Evolutionary conservation across 2,329 filamentous ascomycete species (phyloP), one percentile per base, ranked within the genome.

Genomic region (Amauroascus verrucosus): DNA sequence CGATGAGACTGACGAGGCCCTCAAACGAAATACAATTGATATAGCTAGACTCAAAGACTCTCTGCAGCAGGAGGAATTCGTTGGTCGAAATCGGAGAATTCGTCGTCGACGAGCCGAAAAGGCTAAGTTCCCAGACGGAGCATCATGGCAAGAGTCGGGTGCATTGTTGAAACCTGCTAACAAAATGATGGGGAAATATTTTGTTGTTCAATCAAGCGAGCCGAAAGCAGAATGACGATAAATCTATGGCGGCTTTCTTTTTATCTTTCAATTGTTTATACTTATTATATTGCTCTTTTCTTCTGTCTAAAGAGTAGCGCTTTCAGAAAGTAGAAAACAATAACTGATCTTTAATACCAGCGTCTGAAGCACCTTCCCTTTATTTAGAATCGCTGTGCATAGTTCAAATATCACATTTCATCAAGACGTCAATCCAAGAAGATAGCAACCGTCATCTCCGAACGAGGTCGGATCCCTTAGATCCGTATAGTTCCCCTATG

Each of bases 131-230:
- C 64, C 68, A 3, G 75, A 77, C 18, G 70, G 70, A 3, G 72
- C 75, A 13, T 75, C 71, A 1, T 81, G 85, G 69, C 72, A 81
- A 57, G 91, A 88, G 81, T 78, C 93, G 71, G 81, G 84, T 0
- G 37, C 40, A 30, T 24, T 53, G 24, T 67, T 93, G 46, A 77
- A 75, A 1, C 77, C 78, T 51, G 86, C 87, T 0, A 74, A 78
- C 14, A 80, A 78, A 62, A 88, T 75, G 51, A 78, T 78, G 3
- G 86, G 86, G 13, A 80, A 77, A 59, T 94, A 84, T 62, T 91
- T 94, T 60, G 81, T 91, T 6, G 88, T 93, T 1, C 80, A 87
- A 58, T 67, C 64, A 13, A 59, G 51, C 16, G 51, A 53, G 24
- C n/a, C 26, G 3, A 53, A 41, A 16, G 30, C 22, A 20, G 49